Base-by-base conservation (phyloP, 2,329 filamentous ascomycete genomes). In the Aspergillus amoenus region DNA sequence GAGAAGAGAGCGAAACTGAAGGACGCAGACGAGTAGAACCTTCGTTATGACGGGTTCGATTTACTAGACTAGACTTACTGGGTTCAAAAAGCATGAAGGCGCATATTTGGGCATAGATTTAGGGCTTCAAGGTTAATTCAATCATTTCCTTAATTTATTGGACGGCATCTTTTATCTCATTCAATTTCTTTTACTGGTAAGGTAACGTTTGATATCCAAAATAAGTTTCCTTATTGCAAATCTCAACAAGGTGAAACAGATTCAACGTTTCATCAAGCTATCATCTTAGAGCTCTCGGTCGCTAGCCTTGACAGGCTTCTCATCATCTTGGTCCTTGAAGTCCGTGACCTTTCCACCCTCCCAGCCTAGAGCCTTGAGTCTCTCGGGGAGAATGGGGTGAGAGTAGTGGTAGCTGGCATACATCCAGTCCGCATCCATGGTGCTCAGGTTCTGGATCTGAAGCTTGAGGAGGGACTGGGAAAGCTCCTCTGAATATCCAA, bases 321-420 rank as follows among this genome's bases (percentile, higher is more conserved):
- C 78, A 59, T 78, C 79, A 61, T 84, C 82, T 66, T 80, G 76
- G 30, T 71, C 69, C 76, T 84, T 82, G 58, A 70, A 69, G 55
- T 78, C 76, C 34, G 77, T 71, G 42, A 74, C 70, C 66, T 77
- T 77, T 37, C 72, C 72, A 60, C 90, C 86, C 70, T 88, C 87
- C 93, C 93, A 99, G 63, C 90, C 88, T 59, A 99, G 83, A 1
- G 93, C 94, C 75, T 90, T 91, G 68, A 99, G 82, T 68, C 94
- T 87, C 83, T 99, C 95, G 1, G 93, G 90, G 64, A 99, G 81
- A 65, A 97, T 97, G 1, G 94, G 94, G 78, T 99, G 94, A 22
- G 93, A 97, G 82, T 95, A 97, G 79, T 99, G 93, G 82, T 97
- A 99, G 78, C 89, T 95, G 53, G 94, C 94, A 76, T 96, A 99